Conservation (phyloP, 179 eudicot genomes). For the Spinacia oleracea region DNA sequence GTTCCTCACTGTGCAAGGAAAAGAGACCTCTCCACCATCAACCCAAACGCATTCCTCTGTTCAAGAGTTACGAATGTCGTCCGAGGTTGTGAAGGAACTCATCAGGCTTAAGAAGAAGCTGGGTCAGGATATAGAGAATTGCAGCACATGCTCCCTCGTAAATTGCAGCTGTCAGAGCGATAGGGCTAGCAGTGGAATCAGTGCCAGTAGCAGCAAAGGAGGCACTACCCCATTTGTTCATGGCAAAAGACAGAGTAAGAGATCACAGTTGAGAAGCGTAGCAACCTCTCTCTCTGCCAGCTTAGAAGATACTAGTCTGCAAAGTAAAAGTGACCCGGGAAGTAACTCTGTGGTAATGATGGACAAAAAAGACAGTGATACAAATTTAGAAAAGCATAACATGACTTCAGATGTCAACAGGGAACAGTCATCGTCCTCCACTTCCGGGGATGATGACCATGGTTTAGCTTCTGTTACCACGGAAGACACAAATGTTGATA, state of each 20-base stretch:
- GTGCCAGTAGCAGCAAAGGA: constrained; percentile 80
- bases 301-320: constrained; percentile 23
- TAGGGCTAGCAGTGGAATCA: constrained; percentile 89
- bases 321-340: constrained; percentile 24
- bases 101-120: constrained; percentile 81
- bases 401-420: constrained; percentile 7
- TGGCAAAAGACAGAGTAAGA: constrained; percentile 58
- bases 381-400: constrained; percentile 17
- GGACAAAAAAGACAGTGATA: constrained; percentile 24
- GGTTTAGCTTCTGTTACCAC: constrained; percentile 19
- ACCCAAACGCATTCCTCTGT: constrained; percentile 39
- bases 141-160: constrained; percentile 75
- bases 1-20: constrained; percentile 48
- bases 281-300: constrained; percentile 32
- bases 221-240: constrained; percentile 33
- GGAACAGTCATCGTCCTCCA: constrained; percentile 23
- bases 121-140: constrained; percentile 60
- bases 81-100: constrained; percentile 84
- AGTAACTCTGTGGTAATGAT: constrained; percentile 17
- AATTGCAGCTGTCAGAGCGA: constrained; percentile 96
- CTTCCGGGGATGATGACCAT: constrained; percentile 14
- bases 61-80: constrained; percentile 71
- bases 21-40: constrained; percentile 37
- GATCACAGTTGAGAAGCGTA: constrained; percentile 38
- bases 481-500: constrained; percentile 22